Conservation (phyloP, 1,284 basidiomycete genomes). For the Cryptococcus wingfieldii region DNA sequence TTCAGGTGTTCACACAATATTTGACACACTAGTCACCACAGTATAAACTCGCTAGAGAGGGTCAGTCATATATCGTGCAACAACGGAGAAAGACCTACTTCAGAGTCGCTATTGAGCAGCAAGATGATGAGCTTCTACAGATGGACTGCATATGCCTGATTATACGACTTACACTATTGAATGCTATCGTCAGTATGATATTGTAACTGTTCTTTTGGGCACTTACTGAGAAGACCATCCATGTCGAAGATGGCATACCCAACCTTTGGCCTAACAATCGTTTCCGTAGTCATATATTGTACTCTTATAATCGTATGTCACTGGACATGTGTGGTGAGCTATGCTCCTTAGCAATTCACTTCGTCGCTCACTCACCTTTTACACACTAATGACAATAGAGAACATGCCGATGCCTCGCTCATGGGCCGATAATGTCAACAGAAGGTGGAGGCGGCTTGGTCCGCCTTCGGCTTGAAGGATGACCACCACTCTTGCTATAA, state of each 20-base stretch:
- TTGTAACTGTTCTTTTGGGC: background rate
- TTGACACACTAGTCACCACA: conserved; percentile 21
- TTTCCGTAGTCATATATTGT: background rate
- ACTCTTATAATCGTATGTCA: background rate
- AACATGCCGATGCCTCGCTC: too few relatives aligned
- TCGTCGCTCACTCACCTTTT: too few relatives aligned
- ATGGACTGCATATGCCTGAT: background rate
- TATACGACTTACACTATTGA: background rate
- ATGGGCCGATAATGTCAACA: too few relatives aligned
- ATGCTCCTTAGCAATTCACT: too few relatives aligned
- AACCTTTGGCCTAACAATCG: background rate
- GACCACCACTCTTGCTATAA: too few relatives aligned
- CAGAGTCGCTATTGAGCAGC: background rate
- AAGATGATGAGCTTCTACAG: background rate
- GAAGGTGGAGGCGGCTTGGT: too few relatives aligned
- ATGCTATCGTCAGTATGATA: background rate
- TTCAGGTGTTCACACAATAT: background rate
- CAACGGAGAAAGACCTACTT: background rate
- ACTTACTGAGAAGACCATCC: conserved; percentile 45
- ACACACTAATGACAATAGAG: too few relatives aligned
- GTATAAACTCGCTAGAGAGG: conserved; percentile 23
- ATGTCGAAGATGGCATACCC: conserved; percentile 51
- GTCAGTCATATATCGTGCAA: background rate
- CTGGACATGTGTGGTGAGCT: too few relatives aligned
- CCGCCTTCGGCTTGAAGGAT: too few relatives aligned